Base-by-base conservation (phyloP, 345 rosid species). In the Dipteronia sinensis region DNA sequence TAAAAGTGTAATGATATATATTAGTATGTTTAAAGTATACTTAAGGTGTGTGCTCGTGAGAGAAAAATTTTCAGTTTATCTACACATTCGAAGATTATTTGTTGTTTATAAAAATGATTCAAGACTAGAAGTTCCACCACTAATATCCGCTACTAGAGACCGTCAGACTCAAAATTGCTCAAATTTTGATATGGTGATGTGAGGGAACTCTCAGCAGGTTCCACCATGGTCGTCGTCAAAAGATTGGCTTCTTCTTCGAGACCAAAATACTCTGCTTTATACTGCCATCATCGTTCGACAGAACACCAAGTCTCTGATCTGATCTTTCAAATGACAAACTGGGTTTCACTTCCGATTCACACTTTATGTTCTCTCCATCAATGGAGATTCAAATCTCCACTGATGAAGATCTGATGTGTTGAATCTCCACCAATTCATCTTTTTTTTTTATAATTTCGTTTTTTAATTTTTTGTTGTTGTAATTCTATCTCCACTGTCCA, bases 101-200 rank as follows among this genome's bases (percentile, higher is more conserved):
- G 77, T 42, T 42, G 10, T 42, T 42, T 42, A 42, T 42, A 42
- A 42, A 42, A 8, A 8, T 42, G 46, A 42, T 6, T 5, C 73
- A 89, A 75, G 88, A 86, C 95, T 95, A 92, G 82, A 87, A 87
- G 77, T 89, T 91, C 95, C 95, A 90, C 97, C 93, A 92, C 29
- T 87, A 89, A 47, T 81, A 87, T 34, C 79, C 85, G 73, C 70
- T 72, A 65, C 82, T 84, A 0, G 97, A 89, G 85, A 55, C 76
- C 83, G 69, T 82, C 90, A 17, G 94, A 82, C 16, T 87, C 90
- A 65, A 91, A 82, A 80, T 82, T 77, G 77, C 86, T 81, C 97
- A 95, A 92, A 25, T 87, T 93, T 80, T 90, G 34, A 29, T 3
- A 89, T 25, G 87, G 83, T 72, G 97, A 90, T 61, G 97, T 87